Conservation (phyloP, 2,329 filamentous ascomycete genomes). For the Ascochyta rabiei region DNA sequence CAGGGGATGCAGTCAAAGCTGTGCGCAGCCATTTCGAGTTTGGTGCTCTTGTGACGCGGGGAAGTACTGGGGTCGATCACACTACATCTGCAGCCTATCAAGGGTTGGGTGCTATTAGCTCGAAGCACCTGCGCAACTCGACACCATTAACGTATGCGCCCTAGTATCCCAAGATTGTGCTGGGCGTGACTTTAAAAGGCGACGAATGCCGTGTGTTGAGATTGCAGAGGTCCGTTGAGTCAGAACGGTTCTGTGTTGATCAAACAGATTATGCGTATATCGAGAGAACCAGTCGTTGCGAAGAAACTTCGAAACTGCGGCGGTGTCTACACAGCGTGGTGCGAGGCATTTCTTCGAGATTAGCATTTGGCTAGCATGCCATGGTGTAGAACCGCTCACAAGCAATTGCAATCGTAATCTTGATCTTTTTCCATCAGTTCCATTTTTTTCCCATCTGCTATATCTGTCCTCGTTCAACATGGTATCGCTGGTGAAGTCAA, state of each 20-base stretch:
- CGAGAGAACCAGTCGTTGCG: neutral
- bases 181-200: neutral
- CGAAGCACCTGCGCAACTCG: neutral
- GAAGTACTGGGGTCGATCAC: constrained; percentile 13
- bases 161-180: neutral
- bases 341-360: no score
- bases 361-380: no score
- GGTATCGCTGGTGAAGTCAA: no score
- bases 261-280: neutral
- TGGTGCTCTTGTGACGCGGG: constrained; percentile 30
- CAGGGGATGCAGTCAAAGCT: constrained; percentile 16
- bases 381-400: no score
- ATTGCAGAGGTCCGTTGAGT: constrained; percentile 1
- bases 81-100: constrained; percentile 1
- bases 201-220: neutral
- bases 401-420: no score
- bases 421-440: no score
- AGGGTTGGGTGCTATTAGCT: neutral
- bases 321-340: neutral
- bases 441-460: no score
- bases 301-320: neutral
- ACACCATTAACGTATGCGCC: neutral
- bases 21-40: constrained; percentile 20
- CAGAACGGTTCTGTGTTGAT: neutral
- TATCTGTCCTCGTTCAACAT: no score